These are phyloP conservation scores for Beauveria caledonica DNA, from an alignment of 2,329 filamentous ascomycete species.

Conservation along the genomic window DNA sequence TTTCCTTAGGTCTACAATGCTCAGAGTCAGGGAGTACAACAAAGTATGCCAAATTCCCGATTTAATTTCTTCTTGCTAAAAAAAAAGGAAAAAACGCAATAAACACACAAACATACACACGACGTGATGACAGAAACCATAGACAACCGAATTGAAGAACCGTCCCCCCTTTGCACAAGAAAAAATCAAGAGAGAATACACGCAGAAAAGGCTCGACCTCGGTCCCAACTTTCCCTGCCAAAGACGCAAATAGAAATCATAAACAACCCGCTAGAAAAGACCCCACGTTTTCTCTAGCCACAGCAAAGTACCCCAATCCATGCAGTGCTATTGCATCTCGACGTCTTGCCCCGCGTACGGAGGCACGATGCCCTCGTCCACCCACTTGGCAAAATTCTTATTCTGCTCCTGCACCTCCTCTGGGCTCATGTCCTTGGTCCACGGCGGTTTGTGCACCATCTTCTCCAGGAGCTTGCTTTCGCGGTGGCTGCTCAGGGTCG, in stretches of 20 bases:
- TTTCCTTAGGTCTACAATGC: too few species aligned
- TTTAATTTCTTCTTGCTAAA: background rate
- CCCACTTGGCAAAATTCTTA: slow-evolving; percentile 50
- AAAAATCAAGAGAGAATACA: slow-evolving; percentile 1
- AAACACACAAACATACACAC: background rate
- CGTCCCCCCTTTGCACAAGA: slow-evolving; percentile 3
- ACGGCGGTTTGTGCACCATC: slow-evolving; percentile 71
- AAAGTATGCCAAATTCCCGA: background rate
- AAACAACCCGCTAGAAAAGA: background rate
- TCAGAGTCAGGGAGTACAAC: background rate
- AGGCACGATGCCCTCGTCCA: slow-evolving; percentile 39
- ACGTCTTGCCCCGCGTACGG: slow-evolving; percentile 23
- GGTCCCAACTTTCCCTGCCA: slow-evolving; percentile 1
- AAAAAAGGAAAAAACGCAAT: slow-evolving; percentile 7
- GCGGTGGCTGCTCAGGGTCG: slow-evolving; percentile 51
- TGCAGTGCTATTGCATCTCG: slow-evolving; percentile 22
- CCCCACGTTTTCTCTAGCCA: background rate
- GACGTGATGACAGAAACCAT: background rate
- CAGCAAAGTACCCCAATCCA: background rate
- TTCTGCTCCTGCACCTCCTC: slow-evolving; percentile 69
- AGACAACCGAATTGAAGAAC: background rate
- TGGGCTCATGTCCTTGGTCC: slow-evolving; percentile 71
- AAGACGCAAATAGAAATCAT: slow-evolving; percentile 13
- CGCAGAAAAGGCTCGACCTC: background rate
- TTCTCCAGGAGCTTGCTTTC: slow-evolving; percentile 68